Base-by-base conservation (phyloP, 805 yeast species). In the Lipomyces chichibuensis region DNA sequence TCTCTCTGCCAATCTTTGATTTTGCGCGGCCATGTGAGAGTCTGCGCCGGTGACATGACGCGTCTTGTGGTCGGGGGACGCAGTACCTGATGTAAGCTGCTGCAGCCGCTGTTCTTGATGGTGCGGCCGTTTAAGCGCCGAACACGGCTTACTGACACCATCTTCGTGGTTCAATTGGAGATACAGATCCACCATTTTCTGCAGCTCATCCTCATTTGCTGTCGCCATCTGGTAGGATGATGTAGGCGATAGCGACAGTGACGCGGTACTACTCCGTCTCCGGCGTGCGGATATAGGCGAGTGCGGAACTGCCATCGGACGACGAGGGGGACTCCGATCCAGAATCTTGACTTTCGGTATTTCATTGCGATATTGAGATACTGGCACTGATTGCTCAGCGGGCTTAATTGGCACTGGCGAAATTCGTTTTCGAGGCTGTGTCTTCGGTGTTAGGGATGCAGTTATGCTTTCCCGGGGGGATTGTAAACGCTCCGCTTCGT, bases 171-270 rank as follows among this genome's bases (percentile, higher is more conserved):
- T 64, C 25, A 69, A 57, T 59, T 65, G 70, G 29, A 69, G 33
- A 52, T 69, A 69, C 27, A n/a, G 33, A 39, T 69, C 71, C 8
- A 69, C 71, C 71, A 69, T 69, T 14, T 60, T 29, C 62, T 69
- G 70, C 62, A 69, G 51, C 46, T 69, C 71, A n/a, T 67, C 71
- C 25, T 69, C 71, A 37, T 62, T 59, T n/a, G 68, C 57, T 2
- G 54, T 51, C 57, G 66, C 20, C 57, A 62, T 62, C 27, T 51
- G 58, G 29, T 67, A 65, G n/a, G 70, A 67, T 7, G 70, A 67
- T 20, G 69, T 62, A 8, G 70, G 70, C 59, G 70, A 67, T 20
- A 67, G 49, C 6, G 71, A 68, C 32, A 66, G 25, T 35, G 67
- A 61, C 13, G 63, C 58, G 17, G 57, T 65, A 23, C 69, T 60